Evolutionary conservation across 108 stramenopile species (phyloP), one percentile per base, ranked within the genome.

Genomic region (Nitzschia inconspicua): DNA sequence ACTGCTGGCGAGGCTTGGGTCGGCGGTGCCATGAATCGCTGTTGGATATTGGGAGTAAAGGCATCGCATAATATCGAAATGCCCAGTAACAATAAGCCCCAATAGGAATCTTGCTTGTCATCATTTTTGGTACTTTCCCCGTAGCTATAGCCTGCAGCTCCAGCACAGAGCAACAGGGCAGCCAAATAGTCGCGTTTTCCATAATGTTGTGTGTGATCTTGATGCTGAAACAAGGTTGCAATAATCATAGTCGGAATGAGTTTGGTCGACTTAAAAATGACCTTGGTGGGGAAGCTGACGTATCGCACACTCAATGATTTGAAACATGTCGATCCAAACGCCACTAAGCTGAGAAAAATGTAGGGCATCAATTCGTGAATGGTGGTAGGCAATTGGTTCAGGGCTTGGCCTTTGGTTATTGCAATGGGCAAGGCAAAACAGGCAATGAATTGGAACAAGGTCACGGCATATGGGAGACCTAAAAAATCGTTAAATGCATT

Each of bases 171-270:
- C 8, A 84, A 61, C 3, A 77, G 29, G 1, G 83, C 82, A 13
- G 80, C 78, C 10, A 44, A 32, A 60, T 84, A 87, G 13, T 82
- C 80, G 47, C 51, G 49, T 16, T 60, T 30, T 9, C 66, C 58
- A 53, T 81, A 84, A 7, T 53, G 55, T n/a, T 25, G 58, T n/a
- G n/a, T n/a, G 25, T 41, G 23, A n/a, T 28, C 32, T 18, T 19
- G 18, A 16, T 76, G 55, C 29, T 68, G 64, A 16, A 66, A 53
- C 23, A 79, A 13, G n/a, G 47, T 62, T 4, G 77, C 72, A 9
- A 87, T 80, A 31, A 84, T 51, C 86, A 87, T 87, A 27, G 83
- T 82, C 8, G 86, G 86, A 20, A 84, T 82, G 24, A 87, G 63
- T 66, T 84, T 84, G 2, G 74, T 69, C 49, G 60, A 64, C 47